Base-by-base conservation (phyloP, 805 yeast species). In the Teunomyces aglyptinius region DNA sequence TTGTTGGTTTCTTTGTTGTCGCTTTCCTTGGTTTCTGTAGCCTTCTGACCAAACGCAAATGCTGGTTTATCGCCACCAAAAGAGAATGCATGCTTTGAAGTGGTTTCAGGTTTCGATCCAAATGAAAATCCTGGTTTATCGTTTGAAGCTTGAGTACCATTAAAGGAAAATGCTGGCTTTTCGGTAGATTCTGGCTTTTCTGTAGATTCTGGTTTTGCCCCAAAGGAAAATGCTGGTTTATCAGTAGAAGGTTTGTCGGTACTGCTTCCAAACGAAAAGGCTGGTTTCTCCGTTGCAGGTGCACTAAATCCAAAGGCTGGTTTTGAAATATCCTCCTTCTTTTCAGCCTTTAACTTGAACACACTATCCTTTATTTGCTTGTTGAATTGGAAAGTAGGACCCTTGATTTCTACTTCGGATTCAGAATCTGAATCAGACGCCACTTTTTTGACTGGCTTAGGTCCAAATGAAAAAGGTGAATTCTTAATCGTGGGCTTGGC, bases 391-490 rank as follows among this genome's bases (percentile, higher is more conserved):
- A 88, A 88, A 11, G 73, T 65, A 16, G 96, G 95, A 1, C 95
- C 95, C 62, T 86, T 80, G 24, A 85, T 77, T 59, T 82, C 84
- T 20, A 83, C 64, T 31, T 82, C 86, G 16, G 82, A 81, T 28
- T 82, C 87, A 0, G 80, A 73, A 38, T 79, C 83, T 1, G 77
- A 68, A 44, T 76, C 82, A 3, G 76, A 68, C 34, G 56, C 60
- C 8, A 54, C 55, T 31, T 51, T 49, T 41, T 60, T 59, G 15
- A 50, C 54, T 24, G 60, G 58, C 41, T 67, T 63, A 5, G 68
- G 64, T 6, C 68, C 69, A 49, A 71, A 71, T 11, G 73, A 49
- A 38, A 72, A 71, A 2, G 73, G 71, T 0, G 75, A 58, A 18
- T 57, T 61, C 51, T 70, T 72, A 5, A 60, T 52, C 1, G 65